Evolutionary conservation across 257 asterid species (phyloP), one percentile per base, ranked within the genome.

Genomic region (Anisodus tanguticus): DNA sequence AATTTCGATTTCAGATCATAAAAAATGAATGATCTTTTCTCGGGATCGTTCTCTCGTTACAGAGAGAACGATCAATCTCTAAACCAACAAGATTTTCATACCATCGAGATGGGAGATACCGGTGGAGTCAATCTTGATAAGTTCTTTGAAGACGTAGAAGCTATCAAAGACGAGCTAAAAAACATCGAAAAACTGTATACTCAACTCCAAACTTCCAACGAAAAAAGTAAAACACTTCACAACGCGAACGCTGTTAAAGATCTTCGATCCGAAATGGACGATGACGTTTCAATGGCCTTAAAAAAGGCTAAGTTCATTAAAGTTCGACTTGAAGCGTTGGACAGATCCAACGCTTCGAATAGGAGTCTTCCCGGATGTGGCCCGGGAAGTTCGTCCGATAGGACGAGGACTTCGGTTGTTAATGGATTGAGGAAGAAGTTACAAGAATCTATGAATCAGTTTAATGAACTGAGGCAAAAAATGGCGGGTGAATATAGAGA

Each of bases 131-230:
- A 94, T 68, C 93, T 94, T 6, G 93, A 91, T 85, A 89, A 91
- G 26, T 95, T 93, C 85, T 94, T 94, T 84, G 91, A 87, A 55
- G 95, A 92, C 3, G 98, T 95, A 2, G 96, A 91, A 37, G 89
- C 91, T 4, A 84, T 93, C 64, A 92, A 93, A 82, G 95, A 93
- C 31, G 94, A 91, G 87, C 90, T 93, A 43, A 82, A 83, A 72
- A 92, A 88, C 26, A 89, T 95, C 3, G 97, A 95, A 39, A 83
- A 92, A 39, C 89, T 93, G 45, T 88, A 87, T 87, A 31, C 78
- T 12, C 91, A 89, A 53, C 97, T 95, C 80, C 92, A 89, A 31
- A 19, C 85, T 69, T 53, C 93, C 7, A 89, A 95, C 82, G 98
- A 95, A 69, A 93, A 87, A 37, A 88, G 91, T 71, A 88, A 90